These are phyloP conservation scores for Candida awuae DNA, from an alignment of 805 yeast genomes.

Conservation along the genomic window DNA sequence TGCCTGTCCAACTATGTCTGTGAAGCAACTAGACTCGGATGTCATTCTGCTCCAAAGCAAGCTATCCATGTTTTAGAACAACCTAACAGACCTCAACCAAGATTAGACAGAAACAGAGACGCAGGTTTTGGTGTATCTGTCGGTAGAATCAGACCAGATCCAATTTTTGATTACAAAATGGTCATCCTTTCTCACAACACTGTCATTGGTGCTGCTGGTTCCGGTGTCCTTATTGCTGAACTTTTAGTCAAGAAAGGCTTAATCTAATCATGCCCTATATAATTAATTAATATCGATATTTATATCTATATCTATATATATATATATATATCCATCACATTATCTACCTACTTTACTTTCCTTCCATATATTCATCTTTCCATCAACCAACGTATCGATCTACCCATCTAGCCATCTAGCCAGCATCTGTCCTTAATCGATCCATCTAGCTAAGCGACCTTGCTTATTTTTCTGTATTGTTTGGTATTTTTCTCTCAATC, in stretches of 20 bases:
- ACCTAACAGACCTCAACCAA: constrained; percentile 92
- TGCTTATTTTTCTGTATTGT: too few relatives aligned
- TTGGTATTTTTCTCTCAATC: too few relatives aligned
- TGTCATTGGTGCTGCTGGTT: constrained; percentile 97
- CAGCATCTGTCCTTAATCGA: too few relatives aligned
- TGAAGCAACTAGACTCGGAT: constrained; percentile 72
- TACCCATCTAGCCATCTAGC: too few relatives aligned
- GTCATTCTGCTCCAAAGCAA: constrained; percentile 89
- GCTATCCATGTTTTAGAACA: constrained; percentile 90
- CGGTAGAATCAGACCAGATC: constrained; percentile 90
- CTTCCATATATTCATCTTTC: neutral
- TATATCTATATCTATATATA: too few relatives aligned
- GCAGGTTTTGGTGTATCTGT: constrained; percentile 90
- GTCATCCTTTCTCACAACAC: constrained; percentile 97
- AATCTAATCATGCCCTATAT: constrained; percentile 37
- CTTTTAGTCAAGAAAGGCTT: constrained; percentile 68
- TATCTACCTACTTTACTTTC: too few relatives aligned
- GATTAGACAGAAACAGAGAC: constrained; percentile 94
- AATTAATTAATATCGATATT: too few relatives aligned
- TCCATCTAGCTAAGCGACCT: too few relatives aligned
- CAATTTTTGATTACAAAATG: constrained; percentile 90
- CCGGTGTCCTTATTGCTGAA: constrained; percentile 94
- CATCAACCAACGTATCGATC: too few relatives aligned
- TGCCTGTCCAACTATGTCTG: constrained; percentile 66
- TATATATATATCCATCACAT: neutral